Conservation (phyloP, 2,329 filamentous ascomycete species). For the Didymella sp. region DNA sequence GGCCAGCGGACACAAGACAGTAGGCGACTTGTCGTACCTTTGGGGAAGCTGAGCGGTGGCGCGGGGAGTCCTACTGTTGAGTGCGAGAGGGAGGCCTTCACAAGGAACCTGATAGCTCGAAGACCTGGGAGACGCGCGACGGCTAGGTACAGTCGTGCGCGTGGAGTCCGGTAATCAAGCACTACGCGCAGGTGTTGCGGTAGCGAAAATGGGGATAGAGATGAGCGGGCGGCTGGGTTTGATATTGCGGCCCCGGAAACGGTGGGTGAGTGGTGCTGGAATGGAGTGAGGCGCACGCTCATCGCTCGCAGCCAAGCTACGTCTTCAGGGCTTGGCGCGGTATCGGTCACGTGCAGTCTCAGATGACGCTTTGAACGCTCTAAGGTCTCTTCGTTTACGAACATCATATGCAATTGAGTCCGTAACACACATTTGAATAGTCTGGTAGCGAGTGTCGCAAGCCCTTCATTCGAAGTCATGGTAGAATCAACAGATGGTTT, state of each 20-base stretch:
- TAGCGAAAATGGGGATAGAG: conserved; percentile 25
- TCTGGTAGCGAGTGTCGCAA: background rate
- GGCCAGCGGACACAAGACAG: conserved; percentile 33
- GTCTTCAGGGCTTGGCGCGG: conserved; percentile 14
- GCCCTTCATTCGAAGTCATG: too few relatives aligned
- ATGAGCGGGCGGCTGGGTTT: conserved; percentile 27
- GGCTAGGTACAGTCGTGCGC: conserved; percentile 21
- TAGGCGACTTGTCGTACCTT: conserved; percentile 40
- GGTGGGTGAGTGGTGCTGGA: conserved; percentile 28
- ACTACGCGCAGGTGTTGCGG: conserved; percentile 26
- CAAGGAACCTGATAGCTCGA: conserved; percentile 30
- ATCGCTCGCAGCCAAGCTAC: conserved; percentile 13
- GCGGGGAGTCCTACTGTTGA: conserved; percentile 27
- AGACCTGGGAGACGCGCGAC: conserved; percentile 25
- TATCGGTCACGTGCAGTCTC: conserved; percentile 14
- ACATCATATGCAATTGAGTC: background rate
- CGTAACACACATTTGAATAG: too few relatives aligned
- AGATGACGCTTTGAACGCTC: too few relatives aligned
- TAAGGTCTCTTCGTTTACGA: background rate
- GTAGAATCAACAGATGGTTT: background rate
- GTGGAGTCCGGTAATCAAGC: conserved; percentile 13
- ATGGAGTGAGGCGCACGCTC: conserved; percentile 23
- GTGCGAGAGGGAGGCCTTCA: conserved; percentile 24
- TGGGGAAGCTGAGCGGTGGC: conserved; percentile 26
- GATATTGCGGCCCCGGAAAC: conserved; percentile 30